These are phyloP conservation scores for Gymnopilus dilepis DNA, from an alignment of 768 basidiomycete genomes.

Conservation along the genomic window DNA sequence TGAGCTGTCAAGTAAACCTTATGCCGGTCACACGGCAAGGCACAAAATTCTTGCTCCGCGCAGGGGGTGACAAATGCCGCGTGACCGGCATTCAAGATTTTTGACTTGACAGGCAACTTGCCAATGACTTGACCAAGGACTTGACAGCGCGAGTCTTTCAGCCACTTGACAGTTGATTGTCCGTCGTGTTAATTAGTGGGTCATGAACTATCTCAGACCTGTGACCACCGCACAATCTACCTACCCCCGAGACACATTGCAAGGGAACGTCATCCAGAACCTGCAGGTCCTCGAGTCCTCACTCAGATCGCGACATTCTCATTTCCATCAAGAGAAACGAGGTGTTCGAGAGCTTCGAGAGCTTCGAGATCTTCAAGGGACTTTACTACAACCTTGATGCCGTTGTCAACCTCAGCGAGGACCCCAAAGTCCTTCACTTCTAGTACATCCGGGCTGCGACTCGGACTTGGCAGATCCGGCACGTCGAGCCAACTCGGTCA, in stretches of 20 bases:
- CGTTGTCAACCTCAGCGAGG: conserved; percentile 94
- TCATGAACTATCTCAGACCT: conserved; percentile 95
- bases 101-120: too few relatives aligned
- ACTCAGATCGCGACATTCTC: conserved; percentile 95
- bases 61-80: too few relatives aligned
- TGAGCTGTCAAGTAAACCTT: too few relatives aligned
- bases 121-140: too few relatives aligned
- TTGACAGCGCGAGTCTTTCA: too few relatives aligned
- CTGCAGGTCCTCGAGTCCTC: conserved; percentile 92
- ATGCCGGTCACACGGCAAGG: too few relatives aligned
- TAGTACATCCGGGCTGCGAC: conserved; percentile 99
- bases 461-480: conserved; percentile 96
- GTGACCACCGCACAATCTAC: conserved; percentile 97
- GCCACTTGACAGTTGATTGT: too few relatives aligned
- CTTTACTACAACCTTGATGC: conserved; percentile 99
- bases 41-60: too few relatives aligned
- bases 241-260: conserved; percentile 96
- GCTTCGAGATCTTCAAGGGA: conserved; percentile 97
- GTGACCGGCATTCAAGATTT: too few relatives aligned
- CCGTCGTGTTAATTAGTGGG: conserved; percentile 81
- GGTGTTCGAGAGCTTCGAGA: conserved; percentile 97
- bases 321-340: conserved; percentile 98
- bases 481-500: conserved; percentile 97
- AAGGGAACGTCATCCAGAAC: conserved; percentile 96
- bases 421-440: conserved; percentile 98